These are phyloP conservation scores for Cystofilobasidium macerans DNA, from an alignment of 768 basidiomycete genomes.

Conservation along the genomic window DNA sequence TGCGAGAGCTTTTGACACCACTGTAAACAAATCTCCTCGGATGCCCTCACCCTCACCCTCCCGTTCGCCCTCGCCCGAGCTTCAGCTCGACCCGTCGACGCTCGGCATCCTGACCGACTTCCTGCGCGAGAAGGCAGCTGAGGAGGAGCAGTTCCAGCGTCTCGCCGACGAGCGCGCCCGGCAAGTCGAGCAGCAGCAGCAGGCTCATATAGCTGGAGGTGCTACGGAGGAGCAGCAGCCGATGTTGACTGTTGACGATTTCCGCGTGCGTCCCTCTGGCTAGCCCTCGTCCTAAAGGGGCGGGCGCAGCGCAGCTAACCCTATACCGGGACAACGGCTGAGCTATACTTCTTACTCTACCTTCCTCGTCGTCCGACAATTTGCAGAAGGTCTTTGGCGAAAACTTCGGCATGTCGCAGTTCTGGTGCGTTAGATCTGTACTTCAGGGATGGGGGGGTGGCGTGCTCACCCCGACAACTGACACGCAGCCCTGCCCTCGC, in stretches of 20 bases:
- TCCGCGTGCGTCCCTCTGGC: not conserved
- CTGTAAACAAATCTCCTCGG: no score
- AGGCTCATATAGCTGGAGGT: constrained; percentile 3
- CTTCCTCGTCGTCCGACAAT: not conserved
- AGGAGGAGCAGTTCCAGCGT: constrained; percentile 26
- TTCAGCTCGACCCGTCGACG: constrained; percentile 30
- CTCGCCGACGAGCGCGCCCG: constrained; percentile 26
- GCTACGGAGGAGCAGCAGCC: not conserved
- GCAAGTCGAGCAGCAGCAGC: constrained; percentile 1
- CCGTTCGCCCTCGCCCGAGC: constrained; percentile 24
- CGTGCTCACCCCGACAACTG: no score
- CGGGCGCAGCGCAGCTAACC: not conserved
- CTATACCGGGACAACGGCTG: not conserved
- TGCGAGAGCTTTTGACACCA: no score
- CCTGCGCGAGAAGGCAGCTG: constrained; percentile 26
- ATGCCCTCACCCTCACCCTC: not conserved
- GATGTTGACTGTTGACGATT: constrained; percentile 27
- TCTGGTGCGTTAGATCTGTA: constrained; percentile 25
- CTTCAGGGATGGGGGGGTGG: not conserved
- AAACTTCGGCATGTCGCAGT: constrained; percentile 26
- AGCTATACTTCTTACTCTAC: not conserved
- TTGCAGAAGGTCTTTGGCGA: constrained; percentile 6
- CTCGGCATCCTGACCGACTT: constrained; percentile 29
- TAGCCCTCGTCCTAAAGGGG: not conserved
- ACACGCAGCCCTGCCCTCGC: no score